Conservation (phyloP, 2,329 filamentous ascomycete genomes). For the Periconia sp. region DNA sequence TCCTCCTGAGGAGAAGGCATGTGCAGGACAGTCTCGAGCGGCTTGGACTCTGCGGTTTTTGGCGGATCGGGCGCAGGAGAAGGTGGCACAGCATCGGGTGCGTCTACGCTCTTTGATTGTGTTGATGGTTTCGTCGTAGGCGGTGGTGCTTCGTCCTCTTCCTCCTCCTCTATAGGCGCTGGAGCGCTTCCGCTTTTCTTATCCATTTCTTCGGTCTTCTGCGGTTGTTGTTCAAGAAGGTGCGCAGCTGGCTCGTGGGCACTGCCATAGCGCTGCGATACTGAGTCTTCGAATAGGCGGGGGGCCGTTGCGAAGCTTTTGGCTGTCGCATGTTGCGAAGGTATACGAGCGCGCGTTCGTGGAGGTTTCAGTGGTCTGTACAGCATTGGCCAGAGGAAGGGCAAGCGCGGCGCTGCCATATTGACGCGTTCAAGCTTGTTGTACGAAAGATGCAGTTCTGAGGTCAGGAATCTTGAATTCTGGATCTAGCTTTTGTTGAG, state of each 20-base stretch:
- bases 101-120: conserved; percentile 10
- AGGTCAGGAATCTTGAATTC: neutral
- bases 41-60: conserved; percentile 35
- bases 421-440: conserved; percentile 7
- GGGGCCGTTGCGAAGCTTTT: conserved; percentile 6
- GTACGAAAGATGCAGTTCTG: neutral
- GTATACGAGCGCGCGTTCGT: conserved; percentile 27
- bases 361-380: conserved; percentile 39
- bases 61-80: conserved; percentile 27
- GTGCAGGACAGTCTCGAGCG: conserved; percentile 49
- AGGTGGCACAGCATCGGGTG: conserved; percentile 17
- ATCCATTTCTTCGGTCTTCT: conserved; percentile 8
- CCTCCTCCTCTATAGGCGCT: conserved; percentile 25
- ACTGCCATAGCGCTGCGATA: conserved; percentile 54
- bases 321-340: conserved; percentile 16
- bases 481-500: neutral
- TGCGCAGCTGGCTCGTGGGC: conserved; percentile 54
- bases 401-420: conserved; percentile 53
- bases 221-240: conserved; percentile 25
- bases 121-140: conserved; percentile 23
- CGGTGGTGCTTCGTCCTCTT: conserved; percentile 26
- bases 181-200: conserved; percentile 1
- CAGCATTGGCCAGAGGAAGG: conserved; percentile 56
- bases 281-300: conserved; percentile 7
- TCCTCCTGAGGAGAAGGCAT: conserved; percentile 48